These are phyloP conservation scores for Piper longum DNA, from an alignment of 164 flowering plant species.

Conservation along the genomic window DNA sequence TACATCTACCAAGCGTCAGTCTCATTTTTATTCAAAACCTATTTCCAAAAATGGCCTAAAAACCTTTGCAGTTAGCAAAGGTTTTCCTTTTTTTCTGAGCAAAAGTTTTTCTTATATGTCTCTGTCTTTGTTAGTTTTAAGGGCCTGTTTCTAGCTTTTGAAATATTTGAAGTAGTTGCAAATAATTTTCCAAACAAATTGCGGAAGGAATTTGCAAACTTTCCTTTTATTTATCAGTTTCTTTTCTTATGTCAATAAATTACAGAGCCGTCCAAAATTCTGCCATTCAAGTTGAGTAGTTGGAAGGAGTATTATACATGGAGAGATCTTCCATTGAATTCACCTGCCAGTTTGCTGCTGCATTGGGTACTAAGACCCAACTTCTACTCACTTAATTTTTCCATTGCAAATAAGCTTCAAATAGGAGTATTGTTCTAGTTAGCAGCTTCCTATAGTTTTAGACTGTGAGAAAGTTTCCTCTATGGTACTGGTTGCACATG, in stretches of 20 bases:
- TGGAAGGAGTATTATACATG: slow-evolving; percentile 86
- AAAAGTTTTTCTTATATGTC: no score
- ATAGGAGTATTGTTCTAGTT: neutral
- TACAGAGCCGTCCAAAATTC: slow-evolving; percentile 48
- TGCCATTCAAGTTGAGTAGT: slow-evolving; percentile 23
- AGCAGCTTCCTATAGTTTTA: neutral
- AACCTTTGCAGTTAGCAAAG: no score
- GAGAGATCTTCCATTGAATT: slow-evolving; percentile 67
- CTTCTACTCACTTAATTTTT: no score
- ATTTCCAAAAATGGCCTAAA: no score
- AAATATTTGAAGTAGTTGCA: no score
- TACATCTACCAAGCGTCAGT: no score
- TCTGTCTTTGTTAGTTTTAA: no score
- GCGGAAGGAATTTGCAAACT: no score
- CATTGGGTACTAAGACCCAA: slow-evolving; percentile 53
- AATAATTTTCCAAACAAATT: no score
- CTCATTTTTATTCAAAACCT: no score
- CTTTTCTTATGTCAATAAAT: slow-evolving; percentile 3
- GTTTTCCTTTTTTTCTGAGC: no score
- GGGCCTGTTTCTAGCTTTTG: no score
- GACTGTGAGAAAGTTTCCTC: neutral
- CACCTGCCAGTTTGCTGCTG: slow-evolving; percentile 78
- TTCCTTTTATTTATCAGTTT: neutral
- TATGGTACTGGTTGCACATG: neutral
- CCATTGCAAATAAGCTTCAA: neutral